Evolutionary conservation across 1,284 basidiomycete species (phyloP).

Genomic region (Irpex sp.): DNA sequence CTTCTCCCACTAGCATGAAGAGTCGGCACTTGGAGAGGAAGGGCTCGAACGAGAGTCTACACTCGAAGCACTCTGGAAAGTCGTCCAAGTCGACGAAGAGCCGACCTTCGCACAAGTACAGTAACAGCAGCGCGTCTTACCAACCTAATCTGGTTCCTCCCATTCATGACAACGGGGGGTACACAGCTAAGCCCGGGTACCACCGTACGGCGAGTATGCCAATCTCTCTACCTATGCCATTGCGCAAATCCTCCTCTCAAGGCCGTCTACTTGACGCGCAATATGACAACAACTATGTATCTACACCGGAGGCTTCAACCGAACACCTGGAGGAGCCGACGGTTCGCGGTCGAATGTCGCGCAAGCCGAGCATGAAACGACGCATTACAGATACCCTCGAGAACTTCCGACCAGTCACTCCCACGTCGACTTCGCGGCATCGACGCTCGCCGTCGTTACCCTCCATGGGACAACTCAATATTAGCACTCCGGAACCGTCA

Average conservation of each 20-base stretch:
- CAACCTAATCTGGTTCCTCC: background rate
- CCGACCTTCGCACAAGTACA: slow-evolving; percentile 14
- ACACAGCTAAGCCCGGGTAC: slow-evolving; percentile 15
- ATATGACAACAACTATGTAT: background rate
- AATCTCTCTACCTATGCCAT: slow-evolving; percentile 26
- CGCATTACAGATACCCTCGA: slow-evolving; percentile 43
- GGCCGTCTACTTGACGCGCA: slow-evolving; percentile 24
- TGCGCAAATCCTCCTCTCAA: slow-evolving; percentile 31
- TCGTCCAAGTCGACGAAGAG: slow-evolving; percentile 27
- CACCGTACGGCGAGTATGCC: slow-evolving; percentile 41
- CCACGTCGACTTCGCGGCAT: slow-evolving; percentile 16
- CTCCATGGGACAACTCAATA: slow-evolving; percentile 6
- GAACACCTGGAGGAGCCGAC: slow-evolving; percentile 22
- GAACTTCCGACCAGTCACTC: slow-evolving; percentile 9
- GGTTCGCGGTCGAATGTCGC: slow-evolving; percentile 35
- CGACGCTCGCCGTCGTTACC: slow-evolving; percentile 26
- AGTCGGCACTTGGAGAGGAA: slow-evolving; percentile 18
- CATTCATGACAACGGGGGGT: background rate
- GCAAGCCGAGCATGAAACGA: slow-evolving; percentile 41
- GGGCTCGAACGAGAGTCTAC: slow-evolving; percentile 36
- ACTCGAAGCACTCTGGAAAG: slow-evolving; percentile 35
- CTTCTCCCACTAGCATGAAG: slow-evolving; percentile 7
- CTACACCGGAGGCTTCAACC: background rate
- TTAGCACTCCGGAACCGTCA: slow-evolving; percentile 16
- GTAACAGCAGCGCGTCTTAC: slow-evolving; percentile 13